These are phyloP conservation scores for Penicillium pancosmium DNA, from an alignment of 495 filamentous ascomycete genomes.

Conservation along the genomic window DNA sequence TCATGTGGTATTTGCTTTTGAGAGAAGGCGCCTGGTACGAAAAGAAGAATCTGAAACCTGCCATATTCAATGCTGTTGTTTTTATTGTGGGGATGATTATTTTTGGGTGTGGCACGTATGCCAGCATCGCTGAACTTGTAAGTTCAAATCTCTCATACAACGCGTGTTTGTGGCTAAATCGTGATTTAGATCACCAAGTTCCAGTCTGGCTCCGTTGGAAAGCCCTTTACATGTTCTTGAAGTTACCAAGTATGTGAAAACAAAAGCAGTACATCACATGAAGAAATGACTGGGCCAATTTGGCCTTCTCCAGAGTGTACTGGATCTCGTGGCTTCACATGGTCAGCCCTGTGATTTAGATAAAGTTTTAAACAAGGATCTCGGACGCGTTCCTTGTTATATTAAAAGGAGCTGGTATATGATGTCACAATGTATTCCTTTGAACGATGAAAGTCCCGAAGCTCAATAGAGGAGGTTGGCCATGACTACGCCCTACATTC, in stretches of 20 bases:
- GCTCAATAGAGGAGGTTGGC: neutral
- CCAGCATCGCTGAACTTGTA: slow-evolving; percentile 58
- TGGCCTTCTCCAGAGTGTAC: neutral
- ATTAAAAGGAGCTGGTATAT: neutral
- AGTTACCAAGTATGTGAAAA: neutral
- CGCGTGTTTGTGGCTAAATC: neutral
- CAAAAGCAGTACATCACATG: neutral
- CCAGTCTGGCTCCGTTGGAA: slow-evolving; percentile 15
- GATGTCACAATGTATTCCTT: neutral
- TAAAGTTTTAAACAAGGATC: neutral
- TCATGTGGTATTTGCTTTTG: slow-evolving; percentile 64
- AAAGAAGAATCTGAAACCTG: slow-evolving; percentile 24
- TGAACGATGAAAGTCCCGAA: neutral
- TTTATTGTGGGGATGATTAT: slow-evolving; percentile 45
- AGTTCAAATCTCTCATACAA: slow-evolving; percentile 27
- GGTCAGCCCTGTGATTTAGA: neutral
- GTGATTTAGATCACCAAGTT: slow-evolving; percentile 14
- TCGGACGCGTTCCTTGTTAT: neutral
- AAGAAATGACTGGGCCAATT: neutral
- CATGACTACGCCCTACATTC: slow-evolving; percentile 16
- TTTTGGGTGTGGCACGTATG: slow-evolving; percentile 57
- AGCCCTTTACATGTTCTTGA: slow-evolving; percentile 18
- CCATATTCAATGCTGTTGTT: slow-evolving; percentile 18
- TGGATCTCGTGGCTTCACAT: neutral
- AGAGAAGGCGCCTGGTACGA: slow-evolving; percentile 39